Base-by-base conservation (phyloP, 2,329 filamentous ascomycete genomes). In the Knufia fluminis region DNA sequence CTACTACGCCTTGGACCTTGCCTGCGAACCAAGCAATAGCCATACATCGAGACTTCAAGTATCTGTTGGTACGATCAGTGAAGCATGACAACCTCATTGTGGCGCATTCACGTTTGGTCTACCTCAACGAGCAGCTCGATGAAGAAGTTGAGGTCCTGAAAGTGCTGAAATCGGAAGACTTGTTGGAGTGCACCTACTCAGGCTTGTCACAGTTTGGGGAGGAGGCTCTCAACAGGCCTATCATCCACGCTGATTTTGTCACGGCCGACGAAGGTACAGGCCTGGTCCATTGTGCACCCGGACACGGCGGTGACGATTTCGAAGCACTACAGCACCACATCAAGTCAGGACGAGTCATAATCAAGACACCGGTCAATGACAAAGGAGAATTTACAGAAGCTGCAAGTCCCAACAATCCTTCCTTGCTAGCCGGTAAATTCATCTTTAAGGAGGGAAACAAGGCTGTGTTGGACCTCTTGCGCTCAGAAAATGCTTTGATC, bases 231-330 rank as follows among this genome's bases (percentile, higher is more conserved):
- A 66, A 72, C 4, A 86, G 89, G 55, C 80, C 81, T 1, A 73
- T 98, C 23, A 78, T 97, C 40, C 79, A 86, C 55, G 92, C 88
- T 2, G 82, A 88, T 52, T 97, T 96, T 62, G 92, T 98, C 10
- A 87, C 89, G 2, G 80, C 85, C 1, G 81, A 85, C 22, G 94
- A 91, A n/a, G 92, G 92, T 45, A 89, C 91, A 20, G 92, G 92
- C 9, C 73, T 98, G n/a, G 92, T 98, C 26, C 92, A 98, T 64
- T 76, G 89, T 56, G 92, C 92, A 2, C 91, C 92, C 4, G 92
- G 92, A 2, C 92, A 98, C 62, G 92, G 92, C 39, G 92, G 95
- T 73, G 92, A 98, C 33, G 92, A 98, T 64, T 98, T 97, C 62
- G 81, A 91, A 53, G 84, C 84, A 1, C 83, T 85, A 59, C 53